Conservation (phyloP, 345 rosid genomes). For the Citrus cavaleriei region DNA sequence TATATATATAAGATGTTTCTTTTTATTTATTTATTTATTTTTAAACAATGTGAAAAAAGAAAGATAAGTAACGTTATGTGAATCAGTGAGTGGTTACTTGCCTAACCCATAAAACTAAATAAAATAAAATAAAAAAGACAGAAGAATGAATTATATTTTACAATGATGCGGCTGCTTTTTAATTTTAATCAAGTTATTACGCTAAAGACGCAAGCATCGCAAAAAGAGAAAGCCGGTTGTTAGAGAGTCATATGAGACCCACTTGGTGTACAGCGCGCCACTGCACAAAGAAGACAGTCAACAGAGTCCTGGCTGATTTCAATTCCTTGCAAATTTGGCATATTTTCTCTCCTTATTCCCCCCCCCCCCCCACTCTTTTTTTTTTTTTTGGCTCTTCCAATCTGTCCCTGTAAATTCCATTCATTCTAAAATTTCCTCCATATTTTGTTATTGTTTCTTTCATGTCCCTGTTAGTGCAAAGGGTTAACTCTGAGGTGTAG, state of each 20-base stretch:
- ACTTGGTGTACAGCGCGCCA: neutral
- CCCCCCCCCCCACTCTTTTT: no score
- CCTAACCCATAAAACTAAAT: no score
- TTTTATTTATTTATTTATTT: no score
- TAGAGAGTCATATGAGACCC: slow-evolving; percentile 23
- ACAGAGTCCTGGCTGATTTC: neutral
- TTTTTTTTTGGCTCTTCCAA: neutral
- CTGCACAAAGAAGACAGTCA: neutral
- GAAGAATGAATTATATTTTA: neutral
- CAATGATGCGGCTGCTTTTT: neutral
- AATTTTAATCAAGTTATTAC: neutral
- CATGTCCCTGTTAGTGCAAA: neutral
- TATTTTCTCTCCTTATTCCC: neutral
- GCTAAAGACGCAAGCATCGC: neutral
- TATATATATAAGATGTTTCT: no score
- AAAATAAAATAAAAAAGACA: no score
- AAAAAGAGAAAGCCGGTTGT: slow-evolving; percentile 1
- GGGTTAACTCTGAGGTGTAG: neutral
- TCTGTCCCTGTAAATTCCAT: neutral
- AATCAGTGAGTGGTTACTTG: no score
- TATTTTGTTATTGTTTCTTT: neutral
- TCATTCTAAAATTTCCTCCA: neutral
- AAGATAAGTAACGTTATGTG: no score
- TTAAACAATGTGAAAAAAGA: no score
- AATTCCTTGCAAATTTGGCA: slow-evolving; percentile 14